Percentiles rank a stretch among this genome's conserved stretches.
Evolutionary conservation across 306 rosid genomes (phyloP).

Genomic region (Alnus glutinosa): DNA sequence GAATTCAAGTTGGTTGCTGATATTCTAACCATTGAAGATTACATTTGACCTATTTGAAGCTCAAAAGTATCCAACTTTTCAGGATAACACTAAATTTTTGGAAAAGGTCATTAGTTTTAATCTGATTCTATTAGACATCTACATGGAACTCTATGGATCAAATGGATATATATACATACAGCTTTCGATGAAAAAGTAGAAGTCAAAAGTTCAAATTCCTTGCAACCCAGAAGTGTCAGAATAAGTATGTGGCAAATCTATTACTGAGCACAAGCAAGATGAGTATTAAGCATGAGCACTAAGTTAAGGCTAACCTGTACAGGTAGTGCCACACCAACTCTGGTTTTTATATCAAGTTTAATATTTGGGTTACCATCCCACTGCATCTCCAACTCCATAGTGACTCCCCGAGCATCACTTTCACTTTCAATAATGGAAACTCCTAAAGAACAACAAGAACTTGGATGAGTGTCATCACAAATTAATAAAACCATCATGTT

Average conservation of each 20-base stretch:
- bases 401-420: slow-evolving; percentile 53
- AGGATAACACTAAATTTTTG: too few relatives aligned
- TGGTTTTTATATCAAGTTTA: slow-evolving; percentile 76
- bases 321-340: slow-evolving; percentile 73
- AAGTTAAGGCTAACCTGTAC: slow-evolving; percentile 61
- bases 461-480: slow-evolving; percentile 21
- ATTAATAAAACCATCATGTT: slow-evolving; percentile 26
- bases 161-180: neutral
- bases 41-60: neutral
- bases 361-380: slow-evolving; percentile 95
- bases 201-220: neutral
- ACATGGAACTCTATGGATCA: neutral
- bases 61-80: neutral
- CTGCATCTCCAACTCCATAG: slow-evolving; percentile 87
- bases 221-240: neutral
- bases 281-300: slow-evolving; percentile 7
- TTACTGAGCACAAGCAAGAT: neutral
- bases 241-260: neutral
- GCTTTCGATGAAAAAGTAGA: neutral
- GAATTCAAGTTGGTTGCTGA: neutral
- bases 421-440: slow-evolving; percentile 65
- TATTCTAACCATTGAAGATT: neutral
- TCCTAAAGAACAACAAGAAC: slow-evolving; percentile 46
- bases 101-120: neutral
- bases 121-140: neutral